A percentile compares a stretch with the other conserved stretches of the same genome.
phyloP scores from a whole-genome alignment of 2,329 filamentous ascomycete genomes.

The Penicillium sp. region DNA sequence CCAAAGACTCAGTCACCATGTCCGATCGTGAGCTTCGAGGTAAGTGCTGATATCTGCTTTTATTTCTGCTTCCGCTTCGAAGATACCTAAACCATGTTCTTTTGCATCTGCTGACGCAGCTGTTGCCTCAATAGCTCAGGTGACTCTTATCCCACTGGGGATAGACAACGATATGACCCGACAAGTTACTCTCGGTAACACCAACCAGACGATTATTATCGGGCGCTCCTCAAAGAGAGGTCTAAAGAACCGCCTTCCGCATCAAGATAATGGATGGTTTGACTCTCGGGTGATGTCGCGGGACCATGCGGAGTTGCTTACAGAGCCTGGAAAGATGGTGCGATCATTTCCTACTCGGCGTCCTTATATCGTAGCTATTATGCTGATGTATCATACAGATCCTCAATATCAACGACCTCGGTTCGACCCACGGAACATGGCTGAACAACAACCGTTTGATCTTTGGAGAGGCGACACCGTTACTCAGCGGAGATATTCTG shows the following conservation, averaged over 20 bases:
- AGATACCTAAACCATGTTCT: not conserved
- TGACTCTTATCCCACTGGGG: slow-evolving; percentile 33
- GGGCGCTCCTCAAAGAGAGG: slow-evolving; percentile 45
- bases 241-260: slow-evolving; percentile 36
- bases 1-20: not conserved
- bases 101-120: not conserved
- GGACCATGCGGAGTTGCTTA: slow-evolving; percentile 42
- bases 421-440: slow-evolving; percentile 64
- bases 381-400: slow-evolving; percentile 20
- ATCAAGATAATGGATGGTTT: slow-evolving; percentile 44
- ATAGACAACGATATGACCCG: slow-evolving; percentile 30
- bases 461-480: slow-evolving; percentile 36
- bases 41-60: not conserved
- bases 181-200: slow-evolving; percentile 30
- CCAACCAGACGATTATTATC: slow-evolving; percentile 32
- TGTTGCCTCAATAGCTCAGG: slow-evolving; percentile 26
- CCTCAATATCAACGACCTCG: slow-evolving; percentile 55
- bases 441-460: slow-evolving; percentile 51
- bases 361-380: not conserved
- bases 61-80: not conserved
- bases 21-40: not conserved
- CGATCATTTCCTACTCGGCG: not conserved
- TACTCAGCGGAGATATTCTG: slow-evolving; percentile 40
- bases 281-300: slow-evolving; percentile 51
- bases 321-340: slow-evolving; percentile 30